Conservation (phyloP, 345 rosid species). For the Pistacia atlantica region DNA sequence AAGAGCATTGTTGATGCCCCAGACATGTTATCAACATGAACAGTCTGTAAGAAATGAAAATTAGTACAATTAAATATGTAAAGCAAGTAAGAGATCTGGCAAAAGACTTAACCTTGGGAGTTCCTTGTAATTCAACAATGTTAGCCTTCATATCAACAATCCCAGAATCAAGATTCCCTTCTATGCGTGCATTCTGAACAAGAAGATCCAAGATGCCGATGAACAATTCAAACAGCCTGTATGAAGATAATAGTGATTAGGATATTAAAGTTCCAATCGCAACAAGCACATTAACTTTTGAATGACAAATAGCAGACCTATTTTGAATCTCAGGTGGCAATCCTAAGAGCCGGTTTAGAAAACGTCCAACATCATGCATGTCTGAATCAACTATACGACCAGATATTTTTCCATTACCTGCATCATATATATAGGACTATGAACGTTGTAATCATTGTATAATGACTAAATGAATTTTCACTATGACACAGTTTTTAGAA, state of each 20-base stretch:
- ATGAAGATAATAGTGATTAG: constrained; percentile 28
- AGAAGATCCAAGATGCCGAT: constrained; percentile 84
- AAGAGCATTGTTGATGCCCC: constrained; percentile 91
- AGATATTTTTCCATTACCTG: constrained; percentile 80
- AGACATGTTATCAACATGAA: constrained; percentile 93
- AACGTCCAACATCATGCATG: constrained; percentile 98
- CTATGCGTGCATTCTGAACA: constrained; percentile 90
- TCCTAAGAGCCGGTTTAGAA: constrained; percentile 90
- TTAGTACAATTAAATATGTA: constrained; percentile 29
- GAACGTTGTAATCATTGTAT: neutral
- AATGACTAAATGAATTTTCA: constrained; percentile 1
- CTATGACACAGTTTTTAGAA: neutral
- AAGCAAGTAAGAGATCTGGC: constrained; percentile 21
- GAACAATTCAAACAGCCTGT: constrained; percentile 94
- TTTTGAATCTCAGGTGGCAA: constrained; percentile 97
- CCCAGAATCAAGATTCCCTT: constrained; percentile 94
- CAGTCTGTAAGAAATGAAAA: constrained; percentile 57
- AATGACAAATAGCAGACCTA: constrained; percentile 48
- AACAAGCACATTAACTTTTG: constrained; percentile 15
- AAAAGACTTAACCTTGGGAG: constrained; percentile 74
- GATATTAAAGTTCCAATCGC: constrained; percentile 13
- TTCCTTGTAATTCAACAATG: constrained; percentile 70
- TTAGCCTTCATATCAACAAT: constrained; percentile 97
- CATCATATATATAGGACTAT: constrained; percentile 20
- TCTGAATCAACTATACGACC: constrained; percentile 98